phyloP scores from a whole-genome alignment of 441 rosid genomes.

The Bocquillonia castaneifolia region DNA sequence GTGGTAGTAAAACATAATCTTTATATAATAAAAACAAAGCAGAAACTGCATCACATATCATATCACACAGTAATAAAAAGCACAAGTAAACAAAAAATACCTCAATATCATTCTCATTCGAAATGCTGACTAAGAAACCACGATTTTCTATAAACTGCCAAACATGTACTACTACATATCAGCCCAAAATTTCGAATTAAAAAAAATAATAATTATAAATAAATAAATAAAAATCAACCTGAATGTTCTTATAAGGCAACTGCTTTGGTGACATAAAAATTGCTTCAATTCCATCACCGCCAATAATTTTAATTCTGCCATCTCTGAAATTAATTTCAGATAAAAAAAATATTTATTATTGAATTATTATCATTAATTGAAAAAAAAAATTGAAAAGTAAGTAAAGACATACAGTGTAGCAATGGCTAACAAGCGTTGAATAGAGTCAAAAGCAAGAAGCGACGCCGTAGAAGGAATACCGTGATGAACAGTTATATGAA shows the following conservation, averaged over 20 bases:
- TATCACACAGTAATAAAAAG: too few species aligned
- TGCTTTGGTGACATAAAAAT: conserved; percentile 46
- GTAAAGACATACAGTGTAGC: conserved; percentile 48
- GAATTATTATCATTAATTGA: too few species aligned
- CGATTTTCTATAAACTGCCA: conserved; percentile 62
- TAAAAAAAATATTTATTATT: too few species aligned
- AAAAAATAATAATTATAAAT: neutral
- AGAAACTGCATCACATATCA: conserved; percentile 17
- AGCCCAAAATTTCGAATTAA: neutral
- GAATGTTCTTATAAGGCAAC: conserved; percentile 46
- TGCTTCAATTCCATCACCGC: conserved; percentile 62
- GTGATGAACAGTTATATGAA: conserved; percentile 41
- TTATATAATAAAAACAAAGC: neutral
- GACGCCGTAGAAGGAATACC: conserved; percentile 63
- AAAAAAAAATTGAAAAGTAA: neutral
- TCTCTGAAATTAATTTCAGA: conserved; percentile 33
- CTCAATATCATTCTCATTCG: conserved; percentile 58
- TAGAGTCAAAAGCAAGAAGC: conserved; percentile 54
- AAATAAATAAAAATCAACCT: conserved; percentile 32
- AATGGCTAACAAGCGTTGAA: conserved; percentile 54
- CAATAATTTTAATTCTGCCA: conserved; percentile 60
- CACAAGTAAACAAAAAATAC: conserved; percentile 25
- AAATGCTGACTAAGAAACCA: conserved; percentile 47
- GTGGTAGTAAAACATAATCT: neutral
- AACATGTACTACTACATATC: conserved; percentile 13